Conservation (phyloP, 345 rosid genomes). For the Excoecaria agallocha region DNA sequence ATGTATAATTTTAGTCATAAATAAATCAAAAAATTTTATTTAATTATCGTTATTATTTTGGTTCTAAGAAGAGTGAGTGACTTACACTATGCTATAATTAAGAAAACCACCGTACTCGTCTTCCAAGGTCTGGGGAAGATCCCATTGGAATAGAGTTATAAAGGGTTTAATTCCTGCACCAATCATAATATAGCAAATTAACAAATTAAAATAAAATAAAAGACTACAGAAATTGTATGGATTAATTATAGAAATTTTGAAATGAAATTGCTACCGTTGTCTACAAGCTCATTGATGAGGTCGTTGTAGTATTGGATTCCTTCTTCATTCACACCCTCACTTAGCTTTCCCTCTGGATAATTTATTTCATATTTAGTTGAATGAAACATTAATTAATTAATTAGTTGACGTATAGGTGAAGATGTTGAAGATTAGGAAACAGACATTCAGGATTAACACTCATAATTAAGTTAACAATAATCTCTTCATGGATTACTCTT, state of each 20-base stretch:
- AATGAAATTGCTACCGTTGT: background rate
- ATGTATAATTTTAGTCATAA: too few relatives aligned
- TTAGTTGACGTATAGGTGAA: background rate
- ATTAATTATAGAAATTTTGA: background rate
- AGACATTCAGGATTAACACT: background rate
- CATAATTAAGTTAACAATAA: background rate
- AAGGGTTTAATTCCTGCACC: constrained; percentile 3
- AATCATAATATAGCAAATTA: background rate
- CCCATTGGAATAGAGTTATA: constrained; percentile 12
- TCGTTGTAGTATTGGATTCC: constrained; percentile 17
- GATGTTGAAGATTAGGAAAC: background rate
- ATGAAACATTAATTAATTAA: background rate
- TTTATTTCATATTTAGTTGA: too few relatives aligned
- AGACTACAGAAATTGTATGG: background rate
- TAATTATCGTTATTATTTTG: too few relatives aligned
- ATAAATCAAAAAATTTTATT: too few relatives aligned
- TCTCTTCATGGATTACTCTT: background rate
- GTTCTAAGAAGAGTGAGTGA: background rate
- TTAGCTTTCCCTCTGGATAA: constrained; percentile 9
- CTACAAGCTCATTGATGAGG: constrained; percentile 18
- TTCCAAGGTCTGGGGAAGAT: constrained; percentile 13
- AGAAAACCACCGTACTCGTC: constrained; percentile 13
- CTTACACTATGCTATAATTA: constrained; percentile 24
- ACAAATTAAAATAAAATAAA: background rate
- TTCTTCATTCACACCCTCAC: constrained; percentile 12